These are phyloP conservation scores for Xerocomellus amylosporus DNA, from an alignment of 768 basidiomycete species.

Conservation along the genomic window DNA sequence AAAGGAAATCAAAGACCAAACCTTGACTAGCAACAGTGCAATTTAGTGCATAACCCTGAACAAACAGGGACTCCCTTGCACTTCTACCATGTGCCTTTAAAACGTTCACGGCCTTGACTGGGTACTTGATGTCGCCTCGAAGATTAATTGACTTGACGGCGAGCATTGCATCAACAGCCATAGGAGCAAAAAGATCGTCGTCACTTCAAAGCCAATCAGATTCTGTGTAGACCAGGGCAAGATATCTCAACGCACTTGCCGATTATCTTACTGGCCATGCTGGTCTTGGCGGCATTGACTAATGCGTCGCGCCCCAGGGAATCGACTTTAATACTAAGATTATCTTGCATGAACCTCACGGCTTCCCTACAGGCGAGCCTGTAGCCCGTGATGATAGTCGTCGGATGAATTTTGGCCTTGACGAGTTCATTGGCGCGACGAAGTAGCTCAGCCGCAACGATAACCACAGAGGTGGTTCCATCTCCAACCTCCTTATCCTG, in stretches of 20 bases:
- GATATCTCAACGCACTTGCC: constrained; percentile 68
- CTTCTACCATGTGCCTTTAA: constrained; percentile 97
- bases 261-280: constrained; percentile 98
- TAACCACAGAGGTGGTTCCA: constrained; percentile 97
- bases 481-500: constrained; percentile 99
- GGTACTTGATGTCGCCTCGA: constrained; percentile 96
- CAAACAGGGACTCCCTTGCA: constrained; percentile 90
- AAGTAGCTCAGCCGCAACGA: constrained; percentile 95
- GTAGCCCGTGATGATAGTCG: constrained; percentile 98
- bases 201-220: constrained; percentile 53
- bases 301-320: constrained; percentile 86
- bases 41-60: constrained; percentile 96
- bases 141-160: constrained; percentile 93
- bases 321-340: constrained; percentile 93
- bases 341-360: constrained; percentile 97
- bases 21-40: constrained; percentile 99
- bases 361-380: constrained; percentile 95
- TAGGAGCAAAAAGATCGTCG: constrained; percentile 95
- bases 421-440: constrained; percentile 97
- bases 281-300: constrained; percentile 96
- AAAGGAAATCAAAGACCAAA: constrained; percentile 34
- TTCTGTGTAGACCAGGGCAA: background rate
- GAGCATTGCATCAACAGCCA: constrained; percentile 99
- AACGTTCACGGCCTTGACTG: constrained; percentile 98
- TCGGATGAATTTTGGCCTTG: constrained; percentile 97